Conservation (phyloP, 768 basidiomycete species). For the Trametes cinnabarina region DNA sequence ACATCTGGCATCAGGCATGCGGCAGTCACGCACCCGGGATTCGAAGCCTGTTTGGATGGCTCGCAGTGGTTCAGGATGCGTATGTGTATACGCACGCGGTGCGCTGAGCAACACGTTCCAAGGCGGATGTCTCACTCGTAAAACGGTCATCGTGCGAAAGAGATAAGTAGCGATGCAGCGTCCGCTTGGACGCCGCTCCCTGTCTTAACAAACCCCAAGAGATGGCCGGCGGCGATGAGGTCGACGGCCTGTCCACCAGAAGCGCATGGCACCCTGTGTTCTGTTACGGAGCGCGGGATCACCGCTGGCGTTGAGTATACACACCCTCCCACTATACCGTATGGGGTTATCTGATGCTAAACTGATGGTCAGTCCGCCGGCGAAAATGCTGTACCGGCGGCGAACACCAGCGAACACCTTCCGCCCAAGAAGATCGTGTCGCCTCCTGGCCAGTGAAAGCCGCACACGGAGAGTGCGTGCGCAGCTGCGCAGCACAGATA, state of each 20-base stretch:
- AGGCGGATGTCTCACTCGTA: not conserved
- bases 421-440: too few relatives aligned
- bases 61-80: not conserved
- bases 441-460: too few relatives aligned
- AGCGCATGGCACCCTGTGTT: not conserved
- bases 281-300: conserved; percentile 5
- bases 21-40: not conserved
- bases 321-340: conserved; percentile 6
- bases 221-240: not conserved
- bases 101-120: not conserved
- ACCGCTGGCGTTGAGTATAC: conserved; percentile 18
- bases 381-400: conserved; percentile 1
- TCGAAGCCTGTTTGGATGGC: not conserved
- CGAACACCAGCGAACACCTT: not conserved
- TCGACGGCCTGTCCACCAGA: not conserved
- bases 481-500: too few relatives aligned
- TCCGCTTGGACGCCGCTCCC: not conserved
- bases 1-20: not conserved
- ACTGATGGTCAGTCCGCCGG: not conserved
- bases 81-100: not conserved
- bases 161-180: not conserved
- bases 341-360: not conserved
- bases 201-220: not conserved
- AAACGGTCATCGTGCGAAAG: not conserved
- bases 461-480: too few relatives aligned